Percentiles rank a stretch among this genome's conserved stretches.
phyloP scores from a whole-genome alignment of 1,284 basidiomycete genomes.

The Ustilago esculenta region DNA sequence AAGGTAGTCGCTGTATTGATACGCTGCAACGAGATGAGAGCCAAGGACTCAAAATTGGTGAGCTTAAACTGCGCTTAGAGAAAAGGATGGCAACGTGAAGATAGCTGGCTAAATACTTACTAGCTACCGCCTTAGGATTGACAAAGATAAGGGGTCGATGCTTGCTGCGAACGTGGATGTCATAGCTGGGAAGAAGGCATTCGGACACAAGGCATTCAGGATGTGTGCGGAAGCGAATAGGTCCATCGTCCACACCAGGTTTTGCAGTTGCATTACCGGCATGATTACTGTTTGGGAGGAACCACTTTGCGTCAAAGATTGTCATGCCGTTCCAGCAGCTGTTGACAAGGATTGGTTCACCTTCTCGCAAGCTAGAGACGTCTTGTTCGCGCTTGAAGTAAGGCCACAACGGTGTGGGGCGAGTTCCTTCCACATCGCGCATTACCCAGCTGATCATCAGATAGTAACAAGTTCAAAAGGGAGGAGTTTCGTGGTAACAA shows the following conservation, averaged over 20 bases:
- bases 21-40: constrained; percentile 9
- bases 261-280: constrained; percentile 39
- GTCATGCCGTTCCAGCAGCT: constrained; percentile 75
- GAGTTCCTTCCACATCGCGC: constrained; percentile 51
- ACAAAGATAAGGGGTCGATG: constrained; percentile 69
- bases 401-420: constrained; percentile 70
- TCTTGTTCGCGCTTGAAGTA: constrained; percentile 70
- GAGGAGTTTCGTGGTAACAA: not conserved
- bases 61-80: not conserved
- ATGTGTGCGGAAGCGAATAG: constrained; percentile 70
- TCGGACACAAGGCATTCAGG: constrained; percentile 71
- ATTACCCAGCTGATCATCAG: constrained; percentile 57
- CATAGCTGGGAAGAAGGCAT: constrained; percentile 73
- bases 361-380: constrained; percentile 65
- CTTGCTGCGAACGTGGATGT: constrained; percentile 68
- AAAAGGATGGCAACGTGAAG: not conserved
- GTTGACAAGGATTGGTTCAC: constrained; percentile 69
- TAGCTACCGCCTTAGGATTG: constrained; percentile 67
- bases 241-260: constrained; percentile 57
- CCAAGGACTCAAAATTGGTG: not conserved
- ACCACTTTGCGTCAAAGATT: constrained; percentile 70
- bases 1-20: constrained; percentile 43
- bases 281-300: constrained; percentile 42
- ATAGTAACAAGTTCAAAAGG: not conserved
- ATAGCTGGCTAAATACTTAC: not conserved